These are phyloP conservation scores for Salvia rosmarinus DNA, from an alignment of 257 asterid genomes.

Conservation along the genomic window DNA sequence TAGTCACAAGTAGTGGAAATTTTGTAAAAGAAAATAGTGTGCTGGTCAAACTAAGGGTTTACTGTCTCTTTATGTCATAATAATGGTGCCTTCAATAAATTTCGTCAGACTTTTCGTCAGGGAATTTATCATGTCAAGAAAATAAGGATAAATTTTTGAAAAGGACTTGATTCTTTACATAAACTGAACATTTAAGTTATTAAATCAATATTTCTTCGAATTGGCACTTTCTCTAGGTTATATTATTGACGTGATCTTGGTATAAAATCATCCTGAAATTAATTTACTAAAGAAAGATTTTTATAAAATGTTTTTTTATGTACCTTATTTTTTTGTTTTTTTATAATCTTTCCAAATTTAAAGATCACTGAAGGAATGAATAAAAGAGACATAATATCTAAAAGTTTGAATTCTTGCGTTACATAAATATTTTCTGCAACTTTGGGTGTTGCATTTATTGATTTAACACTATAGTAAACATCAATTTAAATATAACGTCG, in stretches of 20 bases:
- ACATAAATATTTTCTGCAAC: no score
- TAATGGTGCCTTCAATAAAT: constrained; percentile 7
- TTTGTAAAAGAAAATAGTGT: constrained; percentile 34
- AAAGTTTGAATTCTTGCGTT: no score
- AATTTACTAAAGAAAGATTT: not conserved
- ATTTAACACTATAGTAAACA: no score
- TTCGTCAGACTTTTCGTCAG: constrained; percentile 27
- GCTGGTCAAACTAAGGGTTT: constrained; percentile 42
- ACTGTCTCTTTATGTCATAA: constrained; percentile 25
- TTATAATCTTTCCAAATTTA: not conserved
- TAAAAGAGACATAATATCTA: no score
- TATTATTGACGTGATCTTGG: not conserved
- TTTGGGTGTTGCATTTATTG: no score
- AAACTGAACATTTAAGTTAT: not conserved
- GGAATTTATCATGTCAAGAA: constrained; percentile 33
- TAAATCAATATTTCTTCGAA: constrained; percentile 20
- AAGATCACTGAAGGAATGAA: no score
- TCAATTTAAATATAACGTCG: no score
- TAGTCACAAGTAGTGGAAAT: constrained; percentile 32
- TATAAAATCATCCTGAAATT: not conserved
- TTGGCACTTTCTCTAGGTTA: constrained; percentile 20
- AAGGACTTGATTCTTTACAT: constrained; percentile 31
- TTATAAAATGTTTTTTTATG: no score
- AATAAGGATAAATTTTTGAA: constrained; percentile 18
- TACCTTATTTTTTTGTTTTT: not conserved